These are phyloP conservation scores for Termitomyces sp. DNA, from an alignment of 768 basidiomycete genomes.

Conservation along the genomic window DNA sequence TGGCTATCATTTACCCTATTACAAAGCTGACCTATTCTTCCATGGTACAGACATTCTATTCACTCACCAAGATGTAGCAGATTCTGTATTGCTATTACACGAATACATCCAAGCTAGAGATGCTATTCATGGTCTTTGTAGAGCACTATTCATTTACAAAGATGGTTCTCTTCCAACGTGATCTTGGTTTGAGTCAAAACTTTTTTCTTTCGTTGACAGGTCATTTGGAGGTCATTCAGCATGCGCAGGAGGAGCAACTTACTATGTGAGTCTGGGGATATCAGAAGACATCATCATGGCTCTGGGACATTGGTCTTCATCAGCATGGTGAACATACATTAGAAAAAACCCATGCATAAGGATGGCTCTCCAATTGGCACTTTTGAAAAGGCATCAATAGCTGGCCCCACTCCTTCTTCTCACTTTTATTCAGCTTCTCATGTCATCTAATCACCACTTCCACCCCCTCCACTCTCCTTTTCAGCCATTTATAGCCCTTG, in stretches of 20 bases:
- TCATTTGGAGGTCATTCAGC: too few relatives aligned
- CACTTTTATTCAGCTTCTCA: too few relatives aligned
- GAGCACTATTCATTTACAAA: slow-evolving; percentile 17
- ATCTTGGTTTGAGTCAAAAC: slow-evolving; percentile 18
- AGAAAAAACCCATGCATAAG: background rate
- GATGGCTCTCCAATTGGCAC: background rate
- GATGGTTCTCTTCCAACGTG: slow-evolving; percentile 17
- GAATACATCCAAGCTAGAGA: slow-evolving; percentile 13
- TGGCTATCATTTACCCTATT: slow-evolving; percentile 24
- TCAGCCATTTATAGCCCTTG: too few relatives aligned
- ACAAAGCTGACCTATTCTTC: slow-evolving; percentile 26
- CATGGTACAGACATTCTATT: slow-evolving; percentile 20
- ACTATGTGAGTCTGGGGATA: background rate
- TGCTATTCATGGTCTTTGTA: slow-evolving; percentile 1
- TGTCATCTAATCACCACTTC: too few relatives aligned
- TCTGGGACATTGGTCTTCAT: background rate
- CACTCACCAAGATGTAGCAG: slow-evolving; percentile 12
- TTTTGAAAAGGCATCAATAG: too few relatives aligned
- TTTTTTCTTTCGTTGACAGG: slow-evolving; percentile 8
- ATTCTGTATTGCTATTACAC: slow-evolving; percentile 13
- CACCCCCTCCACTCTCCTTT: too few relatives aligned
- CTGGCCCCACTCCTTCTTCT: too few relatives aligned
- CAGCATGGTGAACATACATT: background rate
- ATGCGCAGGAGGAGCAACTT: too few relatives aligned
- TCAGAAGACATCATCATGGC: background rate